These are phyloP conservation scores for Coniophora puteana DNA, from an alignment of 1,284 basidiomycete genomes.

Conservation along the genomic window DNA sequence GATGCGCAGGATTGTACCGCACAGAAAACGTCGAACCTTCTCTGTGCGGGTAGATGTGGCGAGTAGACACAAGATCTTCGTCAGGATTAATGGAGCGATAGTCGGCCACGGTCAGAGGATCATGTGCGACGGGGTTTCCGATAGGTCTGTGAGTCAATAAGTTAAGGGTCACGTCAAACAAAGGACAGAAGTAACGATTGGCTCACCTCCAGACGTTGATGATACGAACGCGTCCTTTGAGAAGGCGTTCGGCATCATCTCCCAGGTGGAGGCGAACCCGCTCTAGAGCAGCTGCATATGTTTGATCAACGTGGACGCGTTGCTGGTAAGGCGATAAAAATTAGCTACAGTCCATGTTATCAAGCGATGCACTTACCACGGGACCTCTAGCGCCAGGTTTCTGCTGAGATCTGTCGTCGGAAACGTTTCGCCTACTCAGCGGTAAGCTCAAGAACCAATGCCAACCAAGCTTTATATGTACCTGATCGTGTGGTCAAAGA, in stretches of 20 bases:
- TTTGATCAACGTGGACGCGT: slow-evolving; percentile 39
- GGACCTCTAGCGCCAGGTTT: slow-evolving; percentile 24
- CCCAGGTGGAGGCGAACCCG: slow-evolving; percentile 35
- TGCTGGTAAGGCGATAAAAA: slow-evolving; percentile 12
- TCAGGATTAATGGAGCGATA: slow-evolving; percentile 31
- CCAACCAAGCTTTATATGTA: slow-evolving; percentile 11
- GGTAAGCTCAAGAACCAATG: neutral
- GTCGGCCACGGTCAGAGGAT: slow-evolving; percentile 42
- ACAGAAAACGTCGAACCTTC: slow-evolving; percentile 33
- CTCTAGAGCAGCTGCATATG: slow-evolving; percentile 28
- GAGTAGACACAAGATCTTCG: slow-evolving; percentile 29
- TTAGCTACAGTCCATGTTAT: neutral
- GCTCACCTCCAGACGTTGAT: slow-evolving; percentile 42
- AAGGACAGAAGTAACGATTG: no score
- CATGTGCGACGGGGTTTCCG: slow-evolving; percentile 35
- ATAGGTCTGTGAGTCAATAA: slow-evolving; percentile 29
- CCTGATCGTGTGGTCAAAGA: slow-evolving; percentile 40
- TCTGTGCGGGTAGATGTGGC: slow-evolving; percentile 31
- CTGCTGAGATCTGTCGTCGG: neutral
- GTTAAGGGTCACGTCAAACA: no score
- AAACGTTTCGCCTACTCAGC: neutral
- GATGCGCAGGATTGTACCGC: slow-evolving; percentile 31
- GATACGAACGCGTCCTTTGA: slow-evolving; percentile 37
- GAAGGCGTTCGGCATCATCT: slow-evolving; percentile 30
- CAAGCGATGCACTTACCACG: slow-evolving; percentile 22